Conservation (phyloP, 2,329 filamentous ascomycete genomes). For the Sporothrix globosa region DNA sequence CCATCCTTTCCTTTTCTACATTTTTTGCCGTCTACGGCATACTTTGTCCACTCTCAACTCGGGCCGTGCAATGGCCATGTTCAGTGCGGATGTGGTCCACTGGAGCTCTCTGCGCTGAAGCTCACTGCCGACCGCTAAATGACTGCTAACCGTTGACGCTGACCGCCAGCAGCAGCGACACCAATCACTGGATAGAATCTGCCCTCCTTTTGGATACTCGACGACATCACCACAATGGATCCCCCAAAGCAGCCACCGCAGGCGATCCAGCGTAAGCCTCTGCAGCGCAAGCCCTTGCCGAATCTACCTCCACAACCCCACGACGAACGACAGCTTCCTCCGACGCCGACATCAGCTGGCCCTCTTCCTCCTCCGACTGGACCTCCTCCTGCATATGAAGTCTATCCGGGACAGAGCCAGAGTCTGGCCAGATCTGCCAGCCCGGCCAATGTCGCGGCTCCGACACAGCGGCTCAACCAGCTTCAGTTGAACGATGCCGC, state of each 20-base stretch:
- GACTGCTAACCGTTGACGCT: neutral
- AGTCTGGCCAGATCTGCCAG: neutral
- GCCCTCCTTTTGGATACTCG: neutral
- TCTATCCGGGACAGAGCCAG: neutral
- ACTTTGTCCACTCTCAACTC: neutral
- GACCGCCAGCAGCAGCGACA: too few species aligned
- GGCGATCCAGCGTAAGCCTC: slow-evolving; percentile 24
- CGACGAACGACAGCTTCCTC: slow-evolving; percentile 5
- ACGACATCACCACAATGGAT: neutral
- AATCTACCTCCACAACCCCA: neutral
- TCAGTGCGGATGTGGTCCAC: neutral
- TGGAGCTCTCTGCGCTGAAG: slow-evolving; percentile 16
- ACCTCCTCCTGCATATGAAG: neutral
- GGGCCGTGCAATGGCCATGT: neutral
- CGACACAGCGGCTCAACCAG: neutral
- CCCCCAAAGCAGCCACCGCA: neutral
- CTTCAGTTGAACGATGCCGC: neutral
- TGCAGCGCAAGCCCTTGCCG: slow-evolving; percentile 23
- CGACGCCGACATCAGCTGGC: neutral
- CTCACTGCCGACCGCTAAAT: neutral
- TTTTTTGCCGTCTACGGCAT: neutral
- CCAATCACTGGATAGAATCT: too few species aligned
- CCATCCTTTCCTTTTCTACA: neutral
- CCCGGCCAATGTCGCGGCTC: neutral
- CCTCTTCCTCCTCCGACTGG: neutral